Conservation (phyloP, 2,329 filamentous ascomycete species). For the Fusarium sp. region DNA sequence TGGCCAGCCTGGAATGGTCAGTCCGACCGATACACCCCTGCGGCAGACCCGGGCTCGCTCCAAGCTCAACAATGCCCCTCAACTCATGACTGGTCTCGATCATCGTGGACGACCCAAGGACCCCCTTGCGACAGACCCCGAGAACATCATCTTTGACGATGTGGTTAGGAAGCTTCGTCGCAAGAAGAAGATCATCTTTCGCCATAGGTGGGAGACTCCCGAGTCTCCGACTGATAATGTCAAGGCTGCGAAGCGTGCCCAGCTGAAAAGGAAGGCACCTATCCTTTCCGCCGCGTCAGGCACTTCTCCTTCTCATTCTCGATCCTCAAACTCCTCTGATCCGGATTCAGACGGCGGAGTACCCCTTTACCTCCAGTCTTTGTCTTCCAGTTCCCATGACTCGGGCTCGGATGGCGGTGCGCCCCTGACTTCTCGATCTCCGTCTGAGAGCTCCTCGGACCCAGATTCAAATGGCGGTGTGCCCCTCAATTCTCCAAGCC, state of each 20-base stretch:
- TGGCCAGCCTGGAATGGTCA: neutral
- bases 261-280: neutral
- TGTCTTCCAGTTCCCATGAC: neutral
- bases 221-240: neutral
- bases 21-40: conserved; percentile 3
- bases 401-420: neutral
- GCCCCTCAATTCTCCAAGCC: neutral
- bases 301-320: neutral
- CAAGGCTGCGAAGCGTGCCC: neutral
- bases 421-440: neutral
- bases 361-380: neutral
- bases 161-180: conserved; percentile 18
- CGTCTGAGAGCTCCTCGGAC: neutral
- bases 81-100: conserved; percentile 40
- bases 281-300: neutral
- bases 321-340: neutral
- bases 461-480: neutral
- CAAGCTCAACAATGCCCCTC: conserved; percentile 31
- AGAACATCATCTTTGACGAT: conserved; percentile 16
- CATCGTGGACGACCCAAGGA: conserved; percentile 14
- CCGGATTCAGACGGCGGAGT: neutral
- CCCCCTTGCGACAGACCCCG: conserved; percentile 25
- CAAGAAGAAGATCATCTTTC: conserved; percentile 3
- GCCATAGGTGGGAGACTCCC: neutral
- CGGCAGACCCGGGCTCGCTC: conserved; percentile 40